These are phyloP conservation scores for Mikania micrantha DNA, from an alignment of 129 eudicot genomes.

Conservation along the genomic window DNA sequence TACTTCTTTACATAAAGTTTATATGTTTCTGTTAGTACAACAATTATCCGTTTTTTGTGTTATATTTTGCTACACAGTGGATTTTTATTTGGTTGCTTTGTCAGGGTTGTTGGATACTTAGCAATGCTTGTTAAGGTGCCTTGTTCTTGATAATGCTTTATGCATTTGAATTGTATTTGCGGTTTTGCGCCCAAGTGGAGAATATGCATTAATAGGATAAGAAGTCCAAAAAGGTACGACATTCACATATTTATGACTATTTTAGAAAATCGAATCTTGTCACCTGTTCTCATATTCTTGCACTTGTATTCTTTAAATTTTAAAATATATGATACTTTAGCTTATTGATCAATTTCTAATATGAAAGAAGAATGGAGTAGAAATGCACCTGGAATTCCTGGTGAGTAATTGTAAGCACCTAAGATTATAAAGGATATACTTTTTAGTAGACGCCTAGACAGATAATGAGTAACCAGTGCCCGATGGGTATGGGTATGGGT, in stretches of 20 bases:
- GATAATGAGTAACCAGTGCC: neutral
- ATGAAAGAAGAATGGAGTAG: neutral
- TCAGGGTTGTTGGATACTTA: neutral
- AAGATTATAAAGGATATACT: neutral
- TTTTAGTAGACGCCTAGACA: no score
- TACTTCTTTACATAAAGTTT: neutral
- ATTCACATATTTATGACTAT: no score
- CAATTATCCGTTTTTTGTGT: no score
- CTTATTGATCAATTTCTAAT: neutral
- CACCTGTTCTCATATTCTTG: no score
- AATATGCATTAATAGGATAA: neutral
- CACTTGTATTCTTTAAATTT: no score
- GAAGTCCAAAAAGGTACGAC: neutral
- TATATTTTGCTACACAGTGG: neutral
- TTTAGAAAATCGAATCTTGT: no score
- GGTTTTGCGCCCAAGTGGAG: neutral
- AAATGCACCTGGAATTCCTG: neutral
- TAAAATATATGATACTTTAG: neutral
- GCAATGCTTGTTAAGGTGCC: neutral
- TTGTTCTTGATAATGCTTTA: neutral
- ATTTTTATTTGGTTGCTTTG: neutral
- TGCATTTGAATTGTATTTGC: neutral
- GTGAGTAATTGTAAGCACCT: neutral
- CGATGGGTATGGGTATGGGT: neutral
- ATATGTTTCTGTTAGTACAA: neutral